Conservation (phyloP, 305 asterid genomes). For the Nicotiana rustica region DNA sequence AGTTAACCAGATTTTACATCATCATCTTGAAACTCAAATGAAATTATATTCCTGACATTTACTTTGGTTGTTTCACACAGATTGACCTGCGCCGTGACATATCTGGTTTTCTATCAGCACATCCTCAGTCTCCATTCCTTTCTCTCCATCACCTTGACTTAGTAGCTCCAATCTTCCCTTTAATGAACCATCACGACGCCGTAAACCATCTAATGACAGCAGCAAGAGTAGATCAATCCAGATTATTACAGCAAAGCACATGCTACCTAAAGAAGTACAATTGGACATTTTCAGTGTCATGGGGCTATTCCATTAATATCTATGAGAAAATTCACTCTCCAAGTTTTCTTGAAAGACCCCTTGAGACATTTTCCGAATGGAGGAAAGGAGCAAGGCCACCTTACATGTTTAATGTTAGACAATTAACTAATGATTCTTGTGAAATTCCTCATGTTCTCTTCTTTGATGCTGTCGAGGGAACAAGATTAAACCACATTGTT, state of each 20-base stretch:
- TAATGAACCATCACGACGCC: constrained; percentile 47
- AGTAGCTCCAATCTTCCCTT: constrained; percentile 56
- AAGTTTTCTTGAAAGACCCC: constrained; percentile 50
- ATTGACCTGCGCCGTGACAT: constrained; percentile 53
- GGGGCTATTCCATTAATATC: constrained; percentile 59
- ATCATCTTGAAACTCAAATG: not conserved
- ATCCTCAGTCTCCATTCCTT: constrained; percentile 38
- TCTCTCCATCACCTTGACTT: constrained; percentile 53
- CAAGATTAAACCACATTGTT: constrained; percentile 26
- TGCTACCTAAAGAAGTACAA: constrained; percentile 49
- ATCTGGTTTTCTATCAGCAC: constrained; percentile 51
- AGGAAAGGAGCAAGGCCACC: constrained; percentile 52
- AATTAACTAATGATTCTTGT: constrained; percentile 39
- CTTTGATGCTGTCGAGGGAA: constrained; percentile 35
- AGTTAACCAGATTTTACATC: too few species aligned
- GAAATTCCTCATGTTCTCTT: constrained; percentile 46
- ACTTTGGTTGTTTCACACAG: constrained; percentile 37
- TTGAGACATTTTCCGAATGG: constrained; percentile 54
- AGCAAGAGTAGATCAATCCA: constrained; percentile 47
- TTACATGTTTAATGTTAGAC: constrained; percentile 49
- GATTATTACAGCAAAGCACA: constrained; percentile 58
- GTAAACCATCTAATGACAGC: constrained; percentile 55
- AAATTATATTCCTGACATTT: not conserved
- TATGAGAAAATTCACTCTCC: constrained; percentile 50
- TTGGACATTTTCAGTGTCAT: constrained; percentile 55